Base-by-base conservation (phyloP, 768 basidiomycete genomes). In the Phlebiopsis gigantea region DNA sequence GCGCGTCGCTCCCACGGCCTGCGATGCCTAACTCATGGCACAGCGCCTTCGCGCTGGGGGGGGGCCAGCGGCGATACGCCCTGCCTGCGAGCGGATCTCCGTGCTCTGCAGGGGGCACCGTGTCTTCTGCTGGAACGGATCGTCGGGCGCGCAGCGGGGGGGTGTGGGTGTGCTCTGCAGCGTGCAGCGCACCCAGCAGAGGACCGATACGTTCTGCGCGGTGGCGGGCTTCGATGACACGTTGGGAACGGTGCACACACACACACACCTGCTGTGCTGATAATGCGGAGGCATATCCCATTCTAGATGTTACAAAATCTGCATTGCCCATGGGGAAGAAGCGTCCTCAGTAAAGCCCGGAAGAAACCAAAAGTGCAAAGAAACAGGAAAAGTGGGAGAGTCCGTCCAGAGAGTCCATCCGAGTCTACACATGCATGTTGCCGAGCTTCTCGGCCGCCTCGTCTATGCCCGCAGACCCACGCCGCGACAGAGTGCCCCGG, bases 391-490 rank as follows among this genome's bases (percentile, higher is more conserved):
- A 12, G 53, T n/a, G 14, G 34, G 17, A 39, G 17, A 3, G 34
- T 39, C 34, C 34, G 12, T 39, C 34, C 34, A 39, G 17, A 39
- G 14, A 7, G 14, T 34, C 31, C 34, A 2, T 39, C 34, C 34
- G 17, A 17, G 12, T 39, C 44, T 43, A 57, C 17, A 30, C 22
- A 21, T 42, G 48, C 50, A 57, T 21, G 24, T 31, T 29, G 17
- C 50, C 48, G 34, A 57, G 29, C 51, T 29, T 53, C 30, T 53
- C 51, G 5, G 57, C 45, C 34, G 51, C 52, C 28, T 58, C 58
- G 14, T 59, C 53, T 15, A 59, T 34, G 5, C 46, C 47, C 5
- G 39, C 24, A 28, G 51, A 45, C 34, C 26, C 29, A 10, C 41
- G 45, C 47, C 42, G 25, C 29, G 41, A 46, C 39, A n/a, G 7